Evolutionary conservation across 179 eudicot species (phyloP).

Genomic region (Heliamphora pulchella): DNA sequence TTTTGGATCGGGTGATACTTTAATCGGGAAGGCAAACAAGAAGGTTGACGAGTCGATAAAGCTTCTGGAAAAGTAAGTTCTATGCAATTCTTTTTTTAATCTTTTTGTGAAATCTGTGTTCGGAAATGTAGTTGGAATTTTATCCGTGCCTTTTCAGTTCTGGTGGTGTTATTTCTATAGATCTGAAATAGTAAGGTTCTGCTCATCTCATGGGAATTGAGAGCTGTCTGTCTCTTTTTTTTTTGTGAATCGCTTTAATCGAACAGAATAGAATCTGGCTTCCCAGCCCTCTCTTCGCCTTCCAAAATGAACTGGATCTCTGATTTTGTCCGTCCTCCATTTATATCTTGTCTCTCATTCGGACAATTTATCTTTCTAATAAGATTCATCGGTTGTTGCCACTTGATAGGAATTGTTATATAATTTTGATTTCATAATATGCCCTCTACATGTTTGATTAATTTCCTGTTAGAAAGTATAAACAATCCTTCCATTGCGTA

Average conservation of each 20-base stretch:
- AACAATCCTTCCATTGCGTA: too few relatives aligned
- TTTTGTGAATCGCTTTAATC: not conserved
- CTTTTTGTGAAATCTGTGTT: not conserved
- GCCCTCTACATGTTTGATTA: too few relatives aligned
- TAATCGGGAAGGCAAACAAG: conserved; percentile 15
- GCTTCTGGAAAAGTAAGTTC: conserved; percentile 53
- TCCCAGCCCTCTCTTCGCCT: too few relatives aligned
- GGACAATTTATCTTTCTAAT: too few relatives aligned
- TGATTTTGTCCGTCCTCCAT: too few relatives aligned
- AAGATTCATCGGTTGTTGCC: too few relatives aligned
- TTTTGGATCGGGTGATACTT: not conserved
- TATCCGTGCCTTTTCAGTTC: not conserved
- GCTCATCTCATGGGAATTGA: not conserved
- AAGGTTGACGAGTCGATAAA: conserved; percentile 16
- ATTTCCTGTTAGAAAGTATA: too few relatives aligned
- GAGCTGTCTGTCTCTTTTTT: not conserved
- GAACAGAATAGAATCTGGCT: too few relatives aligned
- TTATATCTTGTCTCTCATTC: too few relatives aligned
- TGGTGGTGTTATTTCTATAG: not conserved
- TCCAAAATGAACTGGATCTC: too few relatives aligned
- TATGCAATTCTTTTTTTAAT: not conserved
- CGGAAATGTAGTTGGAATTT: not conserved
- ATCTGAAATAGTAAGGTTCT: not conserved
- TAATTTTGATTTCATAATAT: too few relatives aligned
- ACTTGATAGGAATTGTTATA: too few relatives aligned